These are phyloP conservation scores for Eimeria tenella DNA, from an alignment of 169 alveolate genomes.

Conservation along the genomic window DNA sequence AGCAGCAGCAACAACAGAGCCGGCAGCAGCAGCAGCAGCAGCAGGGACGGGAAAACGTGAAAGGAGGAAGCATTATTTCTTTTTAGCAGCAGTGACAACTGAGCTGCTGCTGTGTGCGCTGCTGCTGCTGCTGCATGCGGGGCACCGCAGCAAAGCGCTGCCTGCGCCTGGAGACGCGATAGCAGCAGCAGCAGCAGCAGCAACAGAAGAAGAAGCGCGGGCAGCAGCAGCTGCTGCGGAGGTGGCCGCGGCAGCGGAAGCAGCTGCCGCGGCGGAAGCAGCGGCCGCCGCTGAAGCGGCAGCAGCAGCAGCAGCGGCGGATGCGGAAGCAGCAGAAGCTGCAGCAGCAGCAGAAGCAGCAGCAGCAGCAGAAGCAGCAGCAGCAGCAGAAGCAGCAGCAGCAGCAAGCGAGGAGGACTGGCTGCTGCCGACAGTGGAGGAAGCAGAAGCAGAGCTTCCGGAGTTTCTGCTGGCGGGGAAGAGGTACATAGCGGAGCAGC, in stretches of 20 bases:
- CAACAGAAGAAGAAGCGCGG: background rate
- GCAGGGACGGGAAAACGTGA: background rate
- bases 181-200: background rate
- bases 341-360: background rate
- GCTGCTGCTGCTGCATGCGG: background rate
- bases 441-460: background rate
- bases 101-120: background rate
- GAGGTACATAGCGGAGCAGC: background rate
- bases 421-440: background rate
- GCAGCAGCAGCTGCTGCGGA: background rate
- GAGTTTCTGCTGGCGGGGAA: background rate
- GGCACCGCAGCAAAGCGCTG: background rate
- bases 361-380: background rate
- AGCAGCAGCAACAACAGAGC: background rate
- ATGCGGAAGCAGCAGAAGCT: background rate
- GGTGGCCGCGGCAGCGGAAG: background rate
- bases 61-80: background rate
- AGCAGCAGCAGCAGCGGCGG: background rate
- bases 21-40: background rate
- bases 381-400: constrained; percentile 23
- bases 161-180: background rate
- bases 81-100: background rate
- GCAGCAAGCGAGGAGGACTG: background rate
- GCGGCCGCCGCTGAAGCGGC: background rate
- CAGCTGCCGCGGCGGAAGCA: background rate